phyloP scores from a whole-genome alignment of 176 grass and related monocot genomes.

The Oryza officinalis region DNA sequence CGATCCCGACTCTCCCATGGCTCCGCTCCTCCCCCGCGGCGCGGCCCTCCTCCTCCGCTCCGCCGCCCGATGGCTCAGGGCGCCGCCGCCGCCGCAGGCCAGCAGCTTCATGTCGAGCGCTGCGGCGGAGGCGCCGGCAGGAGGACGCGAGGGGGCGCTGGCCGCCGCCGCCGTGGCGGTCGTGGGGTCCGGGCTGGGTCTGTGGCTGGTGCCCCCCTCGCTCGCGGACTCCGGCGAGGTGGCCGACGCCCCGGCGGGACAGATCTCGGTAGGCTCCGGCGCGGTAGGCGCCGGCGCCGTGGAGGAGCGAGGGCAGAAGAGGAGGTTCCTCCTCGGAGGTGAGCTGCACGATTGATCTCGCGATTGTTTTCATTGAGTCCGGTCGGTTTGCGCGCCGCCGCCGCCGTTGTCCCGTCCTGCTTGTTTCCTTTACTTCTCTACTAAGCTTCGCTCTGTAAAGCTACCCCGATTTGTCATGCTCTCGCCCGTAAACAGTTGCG shows the following conservation, averaged over 20 bases:
- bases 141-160: conserved; percentile 29
- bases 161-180: conserved; percentile 46
- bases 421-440: not conserved
- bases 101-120: conserved; percentile 32
- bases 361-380: not conserved
- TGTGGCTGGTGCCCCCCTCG: conserved; percentile 53
- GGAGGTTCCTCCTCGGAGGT: conserved; percentile 70
- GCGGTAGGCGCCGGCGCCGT: not conserved
- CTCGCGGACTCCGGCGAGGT: conserved; percentile 48
- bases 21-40: conserved; percentile 25
- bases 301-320: conserved; percentile 16
- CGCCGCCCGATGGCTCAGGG: conserved; percentile 25
- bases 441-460: not conserved
- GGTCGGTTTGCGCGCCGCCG: not conserved
- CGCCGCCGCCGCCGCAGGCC: not conserved
- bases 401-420: not conserved
- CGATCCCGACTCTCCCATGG: conserved; percentile 32
- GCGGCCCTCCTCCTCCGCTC: conserved; percentile 49
- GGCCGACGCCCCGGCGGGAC: not conserved
- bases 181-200: conserved; percentile 55
- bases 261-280: conserved; percentile 44
- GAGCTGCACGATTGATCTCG: not conserved
- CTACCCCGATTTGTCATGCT: not conserved
- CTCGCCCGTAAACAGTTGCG: not conserved
- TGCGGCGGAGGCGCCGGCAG: not conserved